Evolutionary conservation across 768 basidiomycete species (phyloP).

Genomic region (Exidia glandulosa): DNA sequence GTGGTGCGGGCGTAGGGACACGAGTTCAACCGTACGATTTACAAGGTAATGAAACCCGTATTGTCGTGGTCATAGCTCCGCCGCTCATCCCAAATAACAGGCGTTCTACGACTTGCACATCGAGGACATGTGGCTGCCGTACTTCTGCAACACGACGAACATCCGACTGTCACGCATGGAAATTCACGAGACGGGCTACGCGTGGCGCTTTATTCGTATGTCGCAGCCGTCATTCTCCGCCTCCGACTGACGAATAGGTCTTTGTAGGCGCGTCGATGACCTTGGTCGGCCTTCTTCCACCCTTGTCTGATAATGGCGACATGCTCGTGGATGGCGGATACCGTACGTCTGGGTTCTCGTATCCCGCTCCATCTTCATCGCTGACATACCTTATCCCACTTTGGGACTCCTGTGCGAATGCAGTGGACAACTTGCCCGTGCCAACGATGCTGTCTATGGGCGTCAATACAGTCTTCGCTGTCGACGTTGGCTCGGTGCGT

Average conservation of each 20-base stretch:
- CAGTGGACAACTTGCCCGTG: slow-evolving; percentile 86
- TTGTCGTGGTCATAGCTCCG: background rate
- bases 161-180: slow-evolving; percentile 96
- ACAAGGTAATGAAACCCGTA: slow-evolving; percentile 47
- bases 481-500: slow-evolving; percentile 82
- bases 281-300: slow-evolving; percentile 87
- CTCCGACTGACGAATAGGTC: background rate
- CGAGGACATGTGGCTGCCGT: slow-evolving; percentile 98
- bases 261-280: slow-evolving; percentile 88
- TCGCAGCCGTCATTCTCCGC: background rate
- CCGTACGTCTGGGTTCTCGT: slow-evolving; percentile 35
- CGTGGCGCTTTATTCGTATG: slow-evolving; percentile 86
- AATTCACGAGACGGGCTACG: slow-evolving; percentile 96
- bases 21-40: slow-evolving; percentile 89
- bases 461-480: slow-evolving; percentile 81
- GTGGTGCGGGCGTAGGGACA: slow-evolving; percentile 49
- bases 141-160: slow-evolving; percentile 96
- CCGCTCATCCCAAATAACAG: slow-evolving; percentile 25
- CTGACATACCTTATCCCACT: slow-evolving; percentile 3
- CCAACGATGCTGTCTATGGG: slow-evolving; percentile 89
- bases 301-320: slow-evolving; percentile 86
- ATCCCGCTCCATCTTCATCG: background rate
- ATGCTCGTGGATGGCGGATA: slow-evolving; percentile 88
- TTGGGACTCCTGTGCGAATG: background rate
- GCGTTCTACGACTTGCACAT: slow-evolving; percentile 91